Evolutionary conservation across 129 eudicot genomes (phyloP), one percentile per base, ranked within the genome.

Genomic region (Pittosporum tobira): DNA sequence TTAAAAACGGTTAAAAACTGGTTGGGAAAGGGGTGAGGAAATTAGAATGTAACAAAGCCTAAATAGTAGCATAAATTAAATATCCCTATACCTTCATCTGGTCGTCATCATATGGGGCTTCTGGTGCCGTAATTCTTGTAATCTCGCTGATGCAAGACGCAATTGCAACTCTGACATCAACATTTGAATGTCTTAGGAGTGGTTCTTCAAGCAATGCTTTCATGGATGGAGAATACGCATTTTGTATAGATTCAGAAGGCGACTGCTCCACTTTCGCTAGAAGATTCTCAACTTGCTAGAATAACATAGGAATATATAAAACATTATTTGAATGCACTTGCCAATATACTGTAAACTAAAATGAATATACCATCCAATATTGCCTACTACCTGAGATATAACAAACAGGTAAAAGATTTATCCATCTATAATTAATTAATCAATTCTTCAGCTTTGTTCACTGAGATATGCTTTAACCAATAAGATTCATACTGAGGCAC

Each of bases 121-220:
- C 96, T 30, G 99, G 99, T 10, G 99, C 99, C 6, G 99, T 93
- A 46, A 93, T 93, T 68, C 99, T 79, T 2, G 88, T 87, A 25
- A 93, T 93, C 75, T 93, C 96, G 63, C 94, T 87, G 57, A 93
- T 87, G 85, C 99, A 93, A 10, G 94, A 67, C 24, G 99, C 96
- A 49, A 87, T 88, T 6, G 85, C 81, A 65, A 84, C 99, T 65
- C 77, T 81, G 29, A 87, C 96, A 57, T 87, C 94, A 8, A 21
- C 67, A 50, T 93, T 88, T 13, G 88, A 67, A 75, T 93, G 99
- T 76, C 74, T 73, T 19, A 74, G 19, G 11, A 84, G 85, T 26
- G 64, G 70, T 26, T 87, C 85, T 1, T 72, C 44, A 25, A 87
- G 71, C 79, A 93, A 64, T 16, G 96, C 93, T 40, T 57, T 84